Evolutionary conservation across 805 yeast genomes (phyloP), one percentile per base, ranked within the genome.

Genomic region (Kazachstania viticola): DNA sequence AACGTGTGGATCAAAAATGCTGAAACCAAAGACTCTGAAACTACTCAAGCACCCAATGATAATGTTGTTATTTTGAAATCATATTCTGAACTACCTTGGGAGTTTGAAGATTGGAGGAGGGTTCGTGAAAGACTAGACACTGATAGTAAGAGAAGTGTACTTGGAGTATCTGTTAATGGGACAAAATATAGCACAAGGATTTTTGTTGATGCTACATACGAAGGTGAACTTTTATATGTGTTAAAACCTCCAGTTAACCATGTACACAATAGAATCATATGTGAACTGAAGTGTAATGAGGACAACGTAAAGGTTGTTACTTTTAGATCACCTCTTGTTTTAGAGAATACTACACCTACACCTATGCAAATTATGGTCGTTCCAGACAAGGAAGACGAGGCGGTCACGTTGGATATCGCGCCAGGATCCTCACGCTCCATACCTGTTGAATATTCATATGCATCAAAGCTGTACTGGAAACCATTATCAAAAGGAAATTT

Each of bases 51-150:
- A 17, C 43, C 40, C 11, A 32, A 37, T 8, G 45, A 43, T 1
- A 21, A 21, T 4, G 21, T 56, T 12, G 61, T 66, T 0, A 24
- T 45, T 0, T 48, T 81, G 12, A 54, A 60, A 25, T 64, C 73
- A 31, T 69, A 70, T 2, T 72, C 69, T 4, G 54, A 56, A 4
- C 51, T 71, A 4, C 79, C 82, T 1, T 91, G 97, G 96, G 75
- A 85, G 25, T 93, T 93, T 61, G 94, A 87, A 46, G 95, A 88
- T 49, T 91, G 97, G 96, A 67, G 82, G 39, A 67, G 67, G 19
- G 70, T 85, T 16, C 75, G 98, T 54, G 95, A 88, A 48, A 73
- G 75, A 34, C 60, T 87, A 34, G 76, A 72, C 38, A 71, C 79
- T 4, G 79, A 79, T 34, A 72, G 67, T 26, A 71, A 68, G 14